These are phyloP conservation scores for Kondoa subrosea DNA, from an alignment of 768 basidiomycete species.

Conservation along the genomic window DNA sequence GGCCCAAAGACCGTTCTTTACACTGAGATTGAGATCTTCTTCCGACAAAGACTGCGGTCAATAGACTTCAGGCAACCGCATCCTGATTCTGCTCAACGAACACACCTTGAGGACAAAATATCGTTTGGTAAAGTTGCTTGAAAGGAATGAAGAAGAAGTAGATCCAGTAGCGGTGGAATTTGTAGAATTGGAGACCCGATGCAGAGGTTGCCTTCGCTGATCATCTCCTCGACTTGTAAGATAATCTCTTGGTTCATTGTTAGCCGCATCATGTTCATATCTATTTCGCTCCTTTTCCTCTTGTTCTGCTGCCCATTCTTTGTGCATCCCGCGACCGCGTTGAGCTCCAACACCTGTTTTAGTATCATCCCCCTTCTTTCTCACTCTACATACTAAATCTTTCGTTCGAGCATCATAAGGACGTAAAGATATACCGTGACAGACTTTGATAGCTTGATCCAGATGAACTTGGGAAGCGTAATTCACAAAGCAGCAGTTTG, in stretches of 20 bases:
- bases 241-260: neutral
- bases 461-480: conserved; percentile 51
- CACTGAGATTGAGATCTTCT: conserved; percentile 30
- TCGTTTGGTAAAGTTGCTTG: conserved; percentile 62
- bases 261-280: neutral
- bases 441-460: conserved; percentile 48
- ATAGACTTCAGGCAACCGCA: neutral
- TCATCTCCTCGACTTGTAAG: conserved; percentile 24
- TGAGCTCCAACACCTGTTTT: conserved; percentile 83
- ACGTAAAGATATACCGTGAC: conserved; percentile 56
- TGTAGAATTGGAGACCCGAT: conserved; percentile 37
- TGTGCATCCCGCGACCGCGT: conserved; percentile 65
- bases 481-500: conserved; percentile 81
- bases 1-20: conserved; percentile 65
- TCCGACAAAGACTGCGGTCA: conserved; percentile 24
- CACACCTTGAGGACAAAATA: conserved; percentile 50
- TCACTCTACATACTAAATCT: neutral
- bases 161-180: conserved; percentile 53
- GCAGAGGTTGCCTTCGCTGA: conserved; percentile 20
- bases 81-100: neutral
- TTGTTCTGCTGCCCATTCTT: conserved; percentile 57
- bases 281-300: neutral
- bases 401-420: conserved; percentile 28
- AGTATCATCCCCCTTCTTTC: conserved; percentile 5
- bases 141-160: conserved; percentile 64